These are phyloP conservation scores for Porcisia deanei DNA, from an alignment of 208 protist species.

Conservation along the genomic window DNA sequence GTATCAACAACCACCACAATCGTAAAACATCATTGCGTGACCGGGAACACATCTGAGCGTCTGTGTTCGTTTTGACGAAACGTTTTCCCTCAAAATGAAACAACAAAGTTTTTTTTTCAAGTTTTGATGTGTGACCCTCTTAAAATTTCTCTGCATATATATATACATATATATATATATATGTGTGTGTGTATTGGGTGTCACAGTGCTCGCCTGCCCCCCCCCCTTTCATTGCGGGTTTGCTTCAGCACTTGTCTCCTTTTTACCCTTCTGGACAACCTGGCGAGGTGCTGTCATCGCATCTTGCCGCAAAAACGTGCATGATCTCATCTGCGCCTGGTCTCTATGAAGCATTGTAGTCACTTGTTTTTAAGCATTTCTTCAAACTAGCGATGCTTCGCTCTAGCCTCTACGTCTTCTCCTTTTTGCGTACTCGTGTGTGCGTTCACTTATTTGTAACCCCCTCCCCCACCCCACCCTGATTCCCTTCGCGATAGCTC, in stretches of 20 bases:
- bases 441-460: no score
- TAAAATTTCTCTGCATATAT: no score
- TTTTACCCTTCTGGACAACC: neutral
- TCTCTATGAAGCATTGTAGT: neutral
- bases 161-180: no score
- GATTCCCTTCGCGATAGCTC: no score
- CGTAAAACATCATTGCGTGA: neutral
- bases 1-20: neutral
- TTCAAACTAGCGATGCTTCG: neutral
- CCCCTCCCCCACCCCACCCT: no score
- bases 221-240: neutral
- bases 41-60: neutral
- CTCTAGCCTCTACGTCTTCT: no score
- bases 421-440: no score
- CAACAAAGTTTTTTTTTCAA: no score
- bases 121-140: no score
- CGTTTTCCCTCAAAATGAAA: no score
- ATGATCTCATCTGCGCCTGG: neutral
- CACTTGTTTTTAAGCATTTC: neutral
- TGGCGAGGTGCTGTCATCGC: neutral
- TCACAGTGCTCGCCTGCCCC: neutral
- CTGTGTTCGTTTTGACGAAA: no score
- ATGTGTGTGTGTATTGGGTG: neutral
- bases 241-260: neutral
- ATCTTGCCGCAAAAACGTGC: no score